Evolutionary conservation across 805 yeast genomes (phyloP).

Genomic region (Priceomyces carsonii): DNA sequence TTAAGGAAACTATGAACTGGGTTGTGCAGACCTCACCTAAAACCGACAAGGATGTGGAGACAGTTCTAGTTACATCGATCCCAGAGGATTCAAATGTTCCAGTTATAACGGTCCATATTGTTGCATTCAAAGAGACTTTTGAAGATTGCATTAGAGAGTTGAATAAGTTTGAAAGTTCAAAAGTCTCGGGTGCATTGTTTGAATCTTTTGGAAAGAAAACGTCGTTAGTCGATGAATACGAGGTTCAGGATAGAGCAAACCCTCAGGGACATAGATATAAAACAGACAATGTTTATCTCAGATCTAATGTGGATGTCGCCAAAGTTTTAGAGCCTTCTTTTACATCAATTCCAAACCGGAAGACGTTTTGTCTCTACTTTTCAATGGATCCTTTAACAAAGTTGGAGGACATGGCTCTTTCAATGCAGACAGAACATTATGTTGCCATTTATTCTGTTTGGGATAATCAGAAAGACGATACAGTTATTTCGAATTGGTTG

Average conservation of each 20-base stretch:
- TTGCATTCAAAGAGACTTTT: constrained; percentile 1
- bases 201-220: constrained; percentile 2
- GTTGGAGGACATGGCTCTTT: constrained; percentile 1
- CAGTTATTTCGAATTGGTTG: not conserved
- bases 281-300: constrained; percentile 4
- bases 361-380: constrained; percentile 2
- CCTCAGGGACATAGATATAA: constrained; percentile 3
- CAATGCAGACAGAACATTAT: constrained; percentile 2
- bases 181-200: constrained; percentile 1
- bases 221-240: not conserved
- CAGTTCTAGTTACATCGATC: constrained; percentile 1
- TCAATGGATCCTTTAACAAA: constrained; percentile 4
- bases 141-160: constrained; percentile 3
- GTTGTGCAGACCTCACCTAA: not conserved
- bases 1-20: constrained; percentile 3
- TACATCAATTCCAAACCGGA: constrained; percentile 1
- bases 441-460: constrained; percentile 1
- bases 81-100: constrained; percentile 1
- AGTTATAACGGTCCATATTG: constrained; percentile 1
- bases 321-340: constrained; percentile 1
- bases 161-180: constrained; percentile 1
- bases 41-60: constrained; percentile 3
- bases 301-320: constrained; percentile 1
- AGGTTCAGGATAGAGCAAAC: not conserved
- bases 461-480: constrained; percentile 1